Conservation (phyloP, 768 basidiomycete genomes). For the Tricholoma terreum region DNA sequence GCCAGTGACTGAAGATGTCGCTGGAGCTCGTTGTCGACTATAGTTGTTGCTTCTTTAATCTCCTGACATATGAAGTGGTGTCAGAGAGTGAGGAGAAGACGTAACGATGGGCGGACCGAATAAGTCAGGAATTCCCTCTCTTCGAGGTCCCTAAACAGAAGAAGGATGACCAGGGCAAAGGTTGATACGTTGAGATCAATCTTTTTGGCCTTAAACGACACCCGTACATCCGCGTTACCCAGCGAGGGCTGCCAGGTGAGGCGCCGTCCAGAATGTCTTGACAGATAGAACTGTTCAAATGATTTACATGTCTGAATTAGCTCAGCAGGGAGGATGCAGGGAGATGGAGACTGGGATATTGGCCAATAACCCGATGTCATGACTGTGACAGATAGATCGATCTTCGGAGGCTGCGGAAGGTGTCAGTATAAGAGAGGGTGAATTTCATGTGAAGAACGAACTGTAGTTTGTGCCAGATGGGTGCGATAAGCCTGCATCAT, state of each 20-base stretch:
- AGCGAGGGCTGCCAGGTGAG: conserved; percentile 90
- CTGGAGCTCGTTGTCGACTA: conserved; percentile 75
- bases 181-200: conserved; percentile 95
- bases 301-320: conserved; percentile 65
- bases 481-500: conserved; percentile 72
- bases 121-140: conserved; percentile 76
- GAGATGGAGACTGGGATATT: conserved; percentile 57
- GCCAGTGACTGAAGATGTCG: conserved; percentile 96
- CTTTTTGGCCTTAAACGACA: conserved; percentile 69
- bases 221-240: conserved; percentile 87
- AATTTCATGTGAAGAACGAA: conserved; percentile 33
- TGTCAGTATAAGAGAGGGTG: conserved; percentile 9
- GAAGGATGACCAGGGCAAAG: conserved; percentile 79
- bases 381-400: conserved; percentile 85
- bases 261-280: conserved; percentile 83
- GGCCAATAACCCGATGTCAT: conserved; percentile 99
- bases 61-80: conserved; percentile 51
- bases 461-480: conserved; percentile 55
- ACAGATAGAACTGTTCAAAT: conserved; percentile 89
- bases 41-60: conserved; percentile 70
- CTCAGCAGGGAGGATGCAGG: conserved; percentile 65
- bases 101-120: conserved; percentile 43
- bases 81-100: neutral
- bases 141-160: conserved; percentile 75
- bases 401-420: conserved; percentile 53